Evolutionary conservation across 768 basidiomycete species (phyloP).

Genomic region (Kwoniella europaea): DNA sequence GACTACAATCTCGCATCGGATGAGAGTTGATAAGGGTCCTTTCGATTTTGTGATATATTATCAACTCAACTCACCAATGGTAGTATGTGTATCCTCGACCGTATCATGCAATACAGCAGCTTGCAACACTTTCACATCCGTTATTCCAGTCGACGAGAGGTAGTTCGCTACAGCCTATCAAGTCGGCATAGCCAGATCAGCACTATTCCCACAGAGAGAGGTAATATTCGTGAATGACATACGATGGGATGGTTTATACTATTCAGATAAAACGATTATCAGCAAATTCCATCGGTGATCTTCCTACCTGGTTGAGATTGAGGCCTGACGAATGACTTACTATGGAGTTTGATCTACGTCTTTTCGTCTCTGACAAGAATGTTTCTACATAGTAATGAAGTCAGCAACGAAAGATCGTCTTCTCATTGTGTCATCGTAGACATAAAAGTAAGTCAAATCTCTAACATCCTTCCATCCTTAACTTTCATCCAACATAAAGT

Average conservation of each 20-base stretch:
- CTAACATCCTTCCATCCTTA: too few relatives aligned
- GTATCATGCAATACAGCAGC: slow-evolving; percentile 59
- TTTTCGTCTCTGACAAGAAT: slow-evolving; percentile 55
- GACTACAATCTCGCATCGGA: too few relatives aligned
- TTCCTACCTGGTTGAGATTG: too few relatives aligned
- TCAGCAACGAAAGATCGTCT: not conserved
- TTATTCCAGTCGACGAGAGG: slow-evolving; percentile 52
- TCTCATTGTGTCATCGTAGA: too few relatives aligned
- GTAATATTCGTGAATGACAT: not conserved
- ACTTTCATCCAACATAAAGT: too few relatives aligned
- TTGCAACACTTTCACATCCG: slow-evolving; percentile 51
- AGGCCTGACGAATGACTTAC: slow-evolving; percentile 15
- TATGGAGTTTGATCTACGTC: slow-evolving; percentile 56
- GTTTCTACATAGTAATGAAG: slow-evolving; percentile 39
- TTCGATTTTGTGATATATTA: too few relatives aligned
- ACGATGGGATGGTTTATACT: slow-evolving; percentile 58
- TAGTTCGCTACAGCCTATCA: slow-evolving; percentile 52
- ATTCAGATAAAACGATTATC: slow-evolving; percentile 1
- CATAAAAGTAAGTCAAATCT: too few relatives aligned
- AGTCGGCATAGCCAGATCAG: not conserved
- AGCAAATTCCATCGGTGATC: not conserved
- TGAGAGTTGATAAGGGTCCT: too few relatives aligned
- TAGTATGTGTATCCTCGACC: slow-evolving; percentile 58
- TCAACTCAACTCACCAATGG: slow-evolving; percentile 32
- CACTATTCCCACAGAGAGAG: not conserved